A percentile compares a stretch with the other conserved stretches of the same genome.
phyloP scores from a whole-genome alignment of 2,329 filamentous ascomycete species.

The Tolypocladium endophyticum region DNA sequence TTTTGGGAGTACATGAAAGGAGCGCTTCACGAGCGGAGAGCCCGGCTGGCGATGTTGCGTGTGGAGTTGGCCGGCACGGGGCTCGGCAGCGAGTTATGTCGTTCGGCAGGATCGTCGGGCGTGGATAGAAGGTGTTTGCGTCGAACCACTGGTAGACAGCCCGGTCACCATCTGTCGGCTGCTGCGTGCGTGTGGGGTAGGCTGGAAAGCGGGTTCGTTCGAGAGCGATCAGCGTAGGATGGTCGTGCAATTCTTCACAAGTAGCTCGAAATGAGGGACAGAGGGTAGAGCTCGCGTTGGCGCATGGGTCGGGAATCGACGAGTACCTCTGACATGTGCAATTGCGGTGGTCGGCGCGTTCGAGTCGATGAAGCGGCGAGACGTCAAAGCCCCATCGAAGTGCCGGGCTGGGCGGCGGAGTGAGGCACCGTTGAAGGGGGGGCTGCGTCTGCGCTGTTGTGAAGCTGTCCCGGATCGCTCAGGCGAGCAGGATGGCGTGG shows the following conservation, averaged over 20 bases:
- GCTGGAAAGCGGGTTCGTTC: slow-evolving; percentile 3
- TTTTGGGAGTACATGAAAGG: slow-evolving; percentile 63
- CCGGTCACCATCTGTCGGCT: slow-evolving; percentile 14
- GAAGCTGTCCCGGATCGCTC: neutral
- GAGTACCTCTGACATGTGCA: slow-evolving; percentile 10
- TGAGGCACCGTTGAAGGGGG: neutral
- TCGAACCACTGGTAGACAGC: slow-evolving; percentile 6
- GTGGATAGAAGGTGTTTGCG: neutral
- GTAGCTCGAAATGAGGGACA: slow-evolving; percentile 20
- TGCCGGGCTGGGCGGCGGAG: neutral
- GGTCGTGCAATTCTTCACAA: slow-evolving; percentile 18
- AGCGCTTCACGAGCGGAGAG: slow-evolving; percentile 9
- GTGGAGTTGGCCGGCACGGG: slow-evolving; percentile 13
- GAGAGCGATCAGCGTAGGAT: slow-evolving; percentile 8
- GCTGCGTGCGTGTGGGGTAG: slow-evolving; percentile 1
- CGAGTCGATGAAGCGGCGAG: neutral
- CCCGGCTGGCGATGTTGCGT: slow-evolving; percentile 1
- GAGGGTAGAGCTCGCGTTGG: slow-evolving; percentile 24
- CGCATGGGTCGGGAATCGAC: slow-evolving; percentile 22
- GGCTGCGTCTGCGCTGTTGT: neutral
- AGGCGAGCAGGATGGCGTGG: neutral
- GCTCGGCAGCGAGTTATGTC: slow-evolving; percentile 14
- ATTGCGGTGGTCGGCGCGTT: slow-evolving; percentile 6
- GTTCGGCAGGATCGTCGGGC: slow-evolving; percentile 9
- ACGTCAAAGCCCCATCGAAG: slow-evolving; percentile 2